These are phyloP conservation scores for Dalbergia cochinchinensis DNA, from an alignment of 306 rosid species.

Conservation along the genomic window DNA sequence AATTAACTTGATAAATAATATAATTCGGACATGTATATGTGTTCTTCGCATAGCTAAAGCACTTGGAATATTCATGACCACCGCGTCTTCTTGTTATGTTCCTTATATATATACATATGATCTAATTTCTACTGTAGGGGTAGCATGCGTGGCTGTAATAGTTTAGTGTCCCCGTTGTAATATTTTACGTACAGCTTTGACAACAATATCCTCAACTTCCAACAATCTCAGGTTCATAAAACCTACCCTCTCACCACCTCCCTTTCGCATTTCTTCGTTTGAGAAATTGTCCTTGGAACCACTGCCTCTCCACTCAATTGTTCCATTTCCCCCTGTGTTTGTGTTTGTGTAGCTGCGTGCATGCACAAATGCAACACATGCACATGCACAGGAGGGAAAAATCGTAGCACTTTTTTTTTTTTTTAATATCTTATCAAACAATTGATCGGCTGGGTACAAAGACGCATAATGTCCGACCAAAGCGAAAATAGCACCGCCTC, in stretches of 20 bases:
- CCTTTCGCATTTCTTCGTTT: background rate
- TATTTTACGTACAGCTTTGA: background rate
- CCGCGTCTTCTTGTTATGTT: too few species aligned
- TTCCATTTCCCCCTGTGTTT: slow-evolving; percentile 5
- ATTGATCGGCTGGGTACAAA: background rate
- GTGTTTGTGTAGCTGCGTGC: slow-evolving; percentile 4
- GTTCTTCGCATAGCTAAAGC: too few species aligned
- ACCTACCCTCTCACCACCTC: too few species aligned
- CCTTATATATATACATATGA: background rate
- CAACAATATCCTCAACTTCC: slow-evolving; percentile 15
- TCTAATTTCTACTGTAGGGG: background rate
- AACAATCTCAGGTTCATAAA: background rate
- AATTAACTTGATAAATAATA: too few species aligned
- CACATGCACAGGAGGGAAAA: slow-evolving; percentile 34
- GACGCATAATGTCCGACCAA: background rate
- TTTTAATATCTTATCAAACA: background rate
- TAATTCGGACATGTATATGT: too few species aligned
- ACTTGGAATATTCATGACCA: too few species aligned
- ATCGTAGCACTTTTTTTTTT: background rate
- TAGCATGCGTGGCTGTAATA: background rate
- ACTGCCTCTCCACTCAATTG: background rate
- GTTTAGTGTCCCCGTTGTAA: background rate
- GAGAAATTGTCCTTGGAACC: background rate
- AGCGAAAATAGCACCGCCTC: background rate
- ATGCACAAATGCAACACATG: background rate